Base-by-base conservation (phyloP, 768 basidiomycete species). In the Xerocomellus intermedius region DNA sequence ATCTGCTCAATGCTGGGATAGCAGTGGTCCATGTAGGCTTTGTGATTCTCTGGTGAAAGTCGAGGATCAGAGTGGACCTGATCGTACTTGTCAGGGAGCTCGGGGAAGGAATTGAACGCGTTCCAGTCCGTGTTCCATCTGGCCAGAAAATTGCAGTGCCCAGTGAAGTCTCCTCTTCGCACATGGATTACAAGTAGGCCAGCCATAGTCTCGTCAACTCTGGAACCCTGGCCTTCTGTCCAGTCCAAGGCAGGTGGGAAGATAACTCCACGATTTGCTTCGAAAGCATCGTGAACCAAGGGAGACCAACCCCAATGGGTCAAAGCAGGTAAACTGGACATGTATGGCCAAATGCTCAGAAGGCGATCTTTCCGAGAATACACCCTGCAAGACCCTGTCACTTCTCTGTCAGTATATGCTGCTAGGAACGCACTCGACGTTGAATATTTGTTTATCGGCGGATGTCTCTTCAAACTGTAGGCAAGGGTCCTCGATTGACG, bases 141-240 rank as follows among this genome's bases (percentile, higher is more conserved):
- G 4, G 72, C 72, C 36, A 82, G 71, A 48, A 61, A 56, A 10
- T 53, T 48, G 64, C 81, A 83, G 65, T 82, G 80, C 0, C 56
- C 50, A 22, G 66, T 32, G 55, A 72, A 82, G 65, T 81, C 81
- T 6, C 81, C 81, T 28, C 80, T 72, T 7, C 81, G 78, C 41
- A 82, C 68, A 59, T 82, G 81, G 12, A 82, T 61, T 16, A 70
- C 78, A 17, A 82, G 69, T 0, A 80, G 65, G 21, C 79, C 76
- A 8, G 68, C 51, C 22, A 67, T 24, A 16, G 54, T 52, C 14
- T 64, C 54, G 38, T 51, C n/a, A 3, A 17, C 9, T 28, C 56
- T 54, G 19, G 51, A 39, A 48, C 44, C 14, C 43, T 39, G 30
- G 16, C 50, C 53, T 5, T 51, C 30, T 19, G 47, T 30, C 60